Conservation (phyloP, 2,329 filamentous ascomycete species). For the Ophiosphaerella korrae region DNA sequence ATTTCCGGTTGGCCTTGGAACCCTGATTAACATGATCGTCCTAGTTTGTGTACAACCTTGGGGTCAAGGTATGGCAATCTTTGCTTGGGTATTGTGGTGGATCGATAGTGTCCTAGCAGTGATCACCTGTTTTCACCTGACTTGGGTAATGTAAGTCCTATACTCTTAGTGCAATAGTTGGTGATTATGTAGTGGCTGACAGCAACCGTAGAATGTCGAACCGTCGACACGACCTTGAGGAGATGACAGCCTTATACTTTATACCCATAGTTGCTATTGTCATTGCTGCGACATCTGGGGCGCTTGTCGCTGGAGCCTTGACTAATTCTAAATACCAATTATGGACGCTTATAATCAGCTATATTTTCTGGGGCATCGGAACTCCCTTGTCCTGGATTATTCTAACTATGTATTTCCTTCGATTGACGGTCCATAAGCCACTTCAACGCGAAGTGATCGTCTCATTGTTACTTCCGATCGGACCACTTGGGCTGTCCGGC, state of each 20-base stretch:
- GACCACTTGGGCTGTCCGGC: slow-evolving; percentile 57
- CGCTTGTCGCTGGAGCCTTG: slow-evolving; percentile 63
- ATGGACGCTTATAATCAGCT: slow-evolving; percentile 65
- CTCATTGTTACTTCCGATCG: slow-evolving; percentile 67
- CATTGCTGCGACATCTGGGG: slow-evolving; percentile 66
- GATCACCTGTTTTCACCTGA: slow-evolving; percentile 6
- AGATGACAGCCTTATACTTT: slow-evolving; percentile 66
- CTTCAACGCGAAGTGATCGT: slow-evolving; percentile 68
- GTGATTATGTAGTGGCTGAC: not conserved
- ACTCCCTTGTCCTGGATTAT: slow-evolving; percentile 63
- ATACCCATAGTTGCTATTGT: slow-evolving; percentile 68
- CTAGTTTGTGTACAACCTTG: slow-evolving; percentile 61
- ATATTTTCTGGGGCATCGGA: slow-evolving; percentile 69
- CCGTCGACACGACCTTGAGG: slow-evolving; percentile 2
- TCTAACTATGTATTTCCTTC: slow-evolving; percentile 69
- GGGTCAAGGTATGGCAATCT: slow-evolving; percentile 56
- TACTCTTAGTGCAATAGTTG: not conserved
- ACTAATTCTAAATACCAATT: slow-evolving; percentile 58
- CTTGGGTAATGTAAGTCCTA: slow-evolving; percentile 54
- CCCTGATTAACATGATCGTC: slow-evolving; percentile 67
- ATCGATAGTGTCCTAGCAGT: slow-evolving; percentile 47
- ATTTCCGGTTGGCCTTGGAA: slow-evolving; percentile 68
- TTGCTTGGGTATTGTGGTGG: slow-evolving; percentile 54
- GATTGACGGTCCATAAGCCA: slow-evolving; percentile 66
- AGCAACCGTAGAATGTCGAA: slow-evolving; percentile 1